These are phyloP conservation scores for Microcyclosporella mali DNA, from an alignment of 2,329 filamentous ascomycete species.

Conservation along the genomic window DNA sequence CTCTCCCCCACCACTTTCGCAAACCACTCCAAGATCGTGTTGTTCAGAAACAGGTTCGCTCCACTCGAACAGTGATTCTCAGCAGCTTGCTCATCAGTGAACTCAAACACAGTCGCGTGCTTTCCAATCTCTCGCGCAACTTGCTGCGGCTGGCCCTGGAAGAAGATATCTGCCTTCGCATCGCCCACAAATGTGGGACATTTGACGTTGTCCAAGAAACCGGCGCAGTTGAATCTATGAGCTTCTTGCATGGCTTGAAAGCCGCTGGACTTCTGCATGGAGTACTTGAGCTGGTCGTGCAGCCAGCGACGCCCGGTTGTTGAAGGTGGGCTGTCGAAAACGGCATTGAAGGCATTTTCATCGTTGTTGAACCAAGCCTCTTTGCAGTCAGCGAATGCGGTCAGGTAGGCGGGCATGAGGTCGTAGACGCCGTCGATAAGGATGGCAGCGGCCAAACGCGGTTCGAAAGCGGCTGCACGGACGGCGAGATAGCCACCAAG, in stretches of 20 bases:
- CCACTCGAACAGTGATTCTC: conserved; percentile 11
- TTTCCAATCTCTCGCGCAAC: conserved; percentile 19
- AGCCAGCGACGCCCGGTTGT: conserved; percentile 5
- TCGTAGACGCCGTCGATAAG: conserved; percentile 17
- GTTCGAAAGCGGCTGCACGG: conserved; percentile 28
- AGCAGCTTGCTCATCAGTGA: conserved; percentile 3
- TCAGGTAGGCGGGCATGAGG: neutral
- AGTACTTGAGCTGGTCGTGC: conserved; percentile 15
- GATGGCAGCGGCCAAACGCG: conserved; percentile 25
- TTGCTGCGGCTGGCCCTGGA: conserved; percentile 22
- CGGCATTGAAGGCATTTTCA: conserved; percentile 1
- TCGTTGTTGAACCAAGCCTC: conserved; percentile 3
- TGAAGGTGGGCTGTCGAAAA: conserved; percentile 2
- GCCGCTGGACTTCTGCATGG: conserved; percentile 8
- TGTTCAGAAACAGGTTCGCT: conserved; percentile 1
- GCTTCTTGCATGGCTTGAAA: conserved; percentile 5
- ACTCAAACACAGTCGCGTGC: conserved; percentile 15
- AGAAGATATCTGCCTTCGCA: conserved; percentile 25
- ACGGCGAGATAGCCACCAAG: conserved; percentile 32
- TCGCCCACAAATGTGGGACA: conserved; percentile 27
- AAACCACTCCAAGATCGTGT: neutral
- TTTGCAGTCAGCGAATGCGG: conserved; percentile 1
- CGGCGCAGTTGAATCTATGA: neutral
- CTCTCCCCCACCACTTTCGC: neutral
- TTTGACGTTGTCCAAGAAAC: conserved; percentile 12